Percentiles rank a stretch among this genome's conserved stretches.
These are phyloP conservation scores for Magnolia sinica DNA, from an alignment of 164 flowering plant species.

Conservation along the genomic window DNA sequence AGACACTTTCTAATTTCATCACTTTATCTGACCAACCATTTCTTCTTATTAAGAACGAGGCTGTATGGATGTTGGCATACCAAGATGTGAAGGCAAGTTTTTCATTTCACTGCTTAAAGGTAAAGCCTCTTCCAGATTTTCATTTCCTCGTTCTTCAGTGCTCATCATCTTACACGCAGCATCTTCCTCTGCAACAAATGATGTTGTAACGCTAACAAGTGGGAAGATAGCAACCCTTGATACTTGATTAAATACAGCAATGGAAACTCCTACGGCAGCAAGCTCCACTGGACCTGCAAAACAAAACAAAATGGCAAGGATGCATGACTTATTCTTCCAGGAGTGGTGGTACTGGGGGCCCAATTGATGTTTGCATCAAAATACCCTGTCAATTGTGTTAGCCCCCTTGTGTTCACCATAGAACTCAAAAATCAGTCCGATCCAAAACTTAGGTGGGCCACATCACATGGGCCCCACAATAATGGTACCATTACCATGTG, in stretches of 20 bases:
- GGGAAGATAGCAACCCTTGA: slow-evolving; percentile 61
- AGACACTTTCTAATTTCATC: not conserved
- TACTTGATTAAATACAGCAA: slow-evolving; percentile 57
- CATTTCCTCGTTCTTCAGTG: slow-evolving; percentile 15
- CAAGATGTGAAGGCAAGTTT: slow-evolving; percentile 25
- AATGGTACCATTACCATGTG: too few relatives aligned
- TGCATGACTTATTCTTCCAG: not conserved
- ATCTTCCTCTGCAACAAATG: slow-evolving; percentile 65
- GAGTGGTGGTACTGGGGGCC: not conserved
- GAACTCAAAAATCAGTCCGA: too few relatives aligned
- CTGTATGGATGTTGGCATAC: slow-evolving; percentile 17
- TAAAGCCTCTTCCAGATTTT: slow-evolving; percentile 10
- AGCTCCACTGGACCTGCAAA: slow-evolving; percentile 64
- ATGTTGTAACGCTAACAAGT: slow-evolving; percentile 58
- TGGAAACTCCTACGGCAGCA: slow-evolving; percentile 62
- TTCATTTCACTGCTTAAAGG: slow-evolving; percentile 28
- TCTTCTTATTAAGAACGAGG: not conserved
- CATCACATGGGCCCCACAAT: too few relatives aligned
- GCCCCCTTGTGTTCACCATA: too few relatives aligned
- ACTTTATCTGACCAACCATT: not conserved
- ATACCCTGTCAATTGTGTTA: too few relatives aligned
- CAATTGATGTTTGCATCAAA: too few relatives aligned
- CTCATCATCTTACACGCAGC: slow-evolving; percentile 13
- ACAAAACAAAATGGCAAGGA: not conserved
- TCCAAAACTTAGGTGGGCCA: too few relatives aligned